These are phyloP conservation scores for Torulaspora pretoriensis DNA, from an alignment of 1,139 yeast genomes.

Conservation along the genomic window DNA sequence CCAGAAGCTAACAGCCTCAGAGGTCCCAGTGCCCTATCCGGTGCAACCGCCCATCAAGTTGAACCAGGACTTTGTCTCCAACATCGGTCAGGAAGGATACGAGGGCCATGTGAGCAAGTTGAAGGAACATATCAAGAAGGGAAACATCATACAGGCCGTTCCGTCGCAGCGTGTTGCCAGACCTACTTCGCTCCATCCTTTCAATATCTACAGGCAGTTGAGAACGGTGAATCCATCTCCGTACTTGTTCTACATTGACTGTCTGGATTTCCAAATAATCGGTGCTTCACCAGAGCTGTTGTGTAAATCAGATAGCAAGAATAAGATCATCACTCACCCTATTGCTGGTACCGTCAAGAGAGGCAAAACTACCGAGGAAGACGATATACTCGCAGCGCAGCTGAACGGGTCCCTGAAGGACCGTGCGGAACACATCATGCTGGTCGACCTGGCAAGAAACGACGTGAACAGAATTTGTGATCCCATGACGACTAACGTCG, in stretches of 20 bases:
- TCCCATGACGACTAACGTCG: slow-evolving; percentile 79
- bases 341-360: slow-evolving; percentile 94
- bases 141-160: slow-evolving; percentile 95
- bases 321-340: slow-evolving; percentile 86
- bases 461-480: slow-evolving; percentile 93
- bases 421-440: slow-evolving; percentile 96
- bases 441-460: slow-evolving; percentile 94
- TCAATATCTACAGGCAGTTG: slow-evolving; percentile 89
- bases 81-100: slow-evolving; percentile 90
- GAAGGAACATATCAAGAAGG: slow-evolving; percentile 77
- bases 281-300: slow-evolving; percentile 96
- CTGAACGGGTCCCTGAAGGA: slow-evolving; percentile 81
- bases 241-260: slow-evolving; percentile 87
- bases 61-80: slow-evolving; percentile 68
- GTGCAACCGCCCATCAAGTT: slow-evolving; percentile 66
- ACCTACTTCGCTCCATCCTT: slow-evolving; percentile 92
- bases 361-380: slow-evolving; percentile 88
- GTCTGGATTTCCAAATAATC: slow-evolving; percentile 84
- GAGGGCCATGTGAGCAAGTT: slow-evolving; percentile 71
- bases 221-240: slow-evolving; percentile 97
- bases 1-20: slow-evolving; percentile 39
- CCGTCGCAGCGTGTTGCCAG: slow-evolving; percentile 96
- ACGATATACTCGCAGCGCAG: slow-evolving; percentile 71
- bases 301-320: slow-evolving; percentile 70
- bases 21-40: slow-evolving; percentile 46